Percentiles rank a stretch among this genome's conserved stretches.
phyloP scores from a whole-genome alignment of 2,329 filamentous ascomycete genomes.

The Fusarium cicatricum region DNA sequence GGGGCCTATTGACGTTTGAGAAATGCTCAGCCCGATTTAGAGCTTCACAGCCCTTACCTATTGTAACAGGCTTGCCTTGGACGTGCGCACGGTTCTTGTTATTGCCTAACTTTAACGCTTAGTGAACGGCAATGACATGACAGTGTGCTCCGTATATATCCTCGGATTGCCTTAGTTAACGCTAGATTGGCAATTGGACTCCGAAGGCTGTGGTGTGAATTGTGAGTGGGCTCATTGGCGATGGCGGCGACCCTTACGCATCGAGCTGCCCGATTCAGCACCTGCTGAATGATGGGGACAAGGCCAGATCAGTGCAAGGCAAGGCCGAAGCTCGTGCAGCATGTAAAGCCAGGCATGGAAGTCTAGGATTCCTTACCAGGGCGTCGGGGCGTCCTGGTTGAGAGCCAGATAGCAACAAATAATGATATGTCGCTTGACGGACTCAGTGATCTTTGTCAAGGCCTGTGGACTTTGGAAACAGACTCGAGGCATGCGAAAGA shows the following conservation, averaged over 20 bases:
- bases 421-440: conserved; percentile 10
- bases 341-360: not conserved
- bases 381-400: not conserved
- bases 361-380: not conserved
- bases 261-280: not conserved
- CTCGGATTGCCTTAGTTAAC: not conserved
- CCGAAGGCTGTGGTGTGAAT: conserved; percentile 4
- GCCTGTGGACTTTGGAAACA: not conserved
- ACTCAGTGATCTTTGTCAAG: not conserved
- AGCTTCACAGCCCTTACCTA: conserved; percentile 17
- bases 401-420: not conserved
- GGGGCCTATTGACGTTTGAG: conserved; percentile 29
- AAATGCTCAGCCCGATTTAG: conserved; percentile 17
- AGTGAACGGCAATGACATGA: not conserved
- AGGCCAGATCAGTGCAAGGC: not conserved
- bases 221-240: not conserved
- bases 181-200: not conserved
- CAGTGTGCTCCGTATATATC: not conserved
- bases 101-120: conserved; percentile 12
- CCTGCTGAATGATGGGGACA: not conserved
- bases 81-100: conserved; percentile 19
- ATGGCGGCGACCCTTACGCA: not conserved
- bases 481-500: not conserved
- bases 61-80: conserved; percentile 3
- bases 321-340: not conserved